phyloP scores from a whole-genome alignment of 1,139 yeast species.

The Sugiyamaella paludigena region DNA sequence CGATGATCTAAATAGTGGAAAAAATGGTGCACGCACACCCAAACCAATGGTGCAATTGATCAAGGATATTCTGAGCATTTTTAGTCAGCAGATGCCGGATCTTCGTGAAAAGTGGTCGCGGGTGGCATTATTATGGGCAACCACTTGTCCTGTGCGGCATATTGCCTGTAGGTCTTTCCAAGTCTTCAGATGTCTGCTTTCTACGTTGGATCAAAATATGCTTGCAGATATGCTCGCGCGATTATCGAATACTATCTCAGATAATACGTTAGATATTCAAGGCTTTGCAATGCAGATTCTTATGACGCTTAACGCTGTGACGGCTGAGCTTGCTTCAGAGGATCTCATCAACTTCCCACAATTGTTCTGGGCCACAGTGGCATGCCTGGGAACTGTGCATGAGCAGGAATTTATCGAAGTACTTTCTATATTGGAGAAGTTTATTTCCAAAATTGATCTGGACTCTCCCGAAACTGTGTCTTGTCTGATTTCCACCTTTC shows the following conservation, averaged over 20 bases:
- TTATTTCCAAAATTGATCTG: constrained; percentile 81
- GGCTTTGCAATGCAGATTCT: constrained; percentile 96
- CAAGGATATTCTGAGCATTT: constrained; percentile 59
- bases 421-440: constrained; percentile 73
- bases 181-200: constrained; percentile 75
- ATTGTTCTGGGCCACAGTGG: constrained; percentile 93
- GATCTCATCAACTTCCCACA: constrained; percentile 87
- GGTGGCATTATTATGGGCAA: constrained; percentile 88
- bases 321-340: constrained; percentile 77
- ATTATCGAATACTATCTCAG: constrained; percentile 88
- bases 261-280: constrained; percentile 83
- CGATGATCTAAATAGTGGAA: constrained; percentile 77
- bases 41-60: constrained; percentile 80
- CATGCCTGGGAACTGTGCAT: constrained; percentile 83
- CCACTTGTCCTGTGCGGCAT: constrained; percentile 95
- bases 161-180: constrained; percentile 96
- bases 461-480: constrained; percentile 84
- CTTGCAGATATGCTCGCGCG: constrained; percentile 91
- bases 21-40: constrained; percentile 83
- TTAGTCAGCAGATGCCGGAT: constrained; percentile 48
- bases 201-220: constrained; percentile 82
- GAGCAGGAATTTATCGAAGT: constrained; percentile 93
- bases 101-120: constrained; percentile 83
- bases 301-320: constrained; percentile 90
- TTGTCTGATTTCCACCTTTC: constrained; percentile 80